Evolutionary conservation across 305 asterid genomes (phyloP), one percentile per base, ranked within the genome.

Genomic region (Fraxinus latifolia): DNA sequence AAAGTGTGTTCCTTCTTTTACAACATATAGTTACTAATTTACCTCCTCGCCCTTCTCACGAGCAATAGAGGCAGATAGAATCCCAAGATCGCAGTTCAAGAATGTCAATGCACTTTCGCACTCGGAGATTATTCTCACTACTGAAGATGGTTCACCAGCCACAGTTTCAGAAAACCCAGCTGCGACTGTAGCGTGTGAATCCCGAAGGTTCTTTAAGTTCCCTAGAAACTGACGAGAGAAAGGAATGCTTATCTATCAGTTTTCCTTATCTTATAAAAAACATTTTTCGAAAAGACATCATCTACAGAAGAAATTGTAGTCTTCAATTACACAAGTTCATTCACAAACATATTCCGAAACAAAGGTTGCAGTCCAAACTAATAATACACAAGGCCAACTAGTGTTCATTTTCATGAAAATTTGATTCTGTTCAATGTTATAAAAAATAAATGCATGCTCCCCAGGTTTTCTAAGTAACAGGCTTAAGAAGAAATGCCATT

Each of bases 141-240:
- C 97, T n/a, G 96, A 93, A 77, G 98, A 93, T 78, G 97, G 97
- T 90, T 94, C 92, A 19, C 98, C 97, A 5, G 84, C 93, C 86
- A 96, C 95, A 50, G 95, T 90, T 82, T 96, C 97, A 5, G 96
- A 94, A 76, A 97, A 93, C 7, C 95, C 97, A 83, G 85, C 87
- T 7, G 99, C 96, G 53, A 96, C 97, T 58, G 98, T 97, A 81
- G 98, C 94, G 84, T 94, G 92, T 15, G 99, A 94, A 86, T 96
- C 99, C 79, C 98, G 88, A 37, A 96, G 98, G 86, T 95, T 95
- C 97, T 94, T 95, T 92, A 95, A 83, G 89, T 94, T 96, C 4
- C 99, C 99, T 17, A 95, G 83, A 84, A 95, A 95, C 98, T 95
- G 94, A 77, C 34, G 58, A 77, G 74, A 74, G 71, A 60, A 65